phyloP scores from a whole-genome alignment of 148 eudicot species.

The Cornus controversa region DNA sequence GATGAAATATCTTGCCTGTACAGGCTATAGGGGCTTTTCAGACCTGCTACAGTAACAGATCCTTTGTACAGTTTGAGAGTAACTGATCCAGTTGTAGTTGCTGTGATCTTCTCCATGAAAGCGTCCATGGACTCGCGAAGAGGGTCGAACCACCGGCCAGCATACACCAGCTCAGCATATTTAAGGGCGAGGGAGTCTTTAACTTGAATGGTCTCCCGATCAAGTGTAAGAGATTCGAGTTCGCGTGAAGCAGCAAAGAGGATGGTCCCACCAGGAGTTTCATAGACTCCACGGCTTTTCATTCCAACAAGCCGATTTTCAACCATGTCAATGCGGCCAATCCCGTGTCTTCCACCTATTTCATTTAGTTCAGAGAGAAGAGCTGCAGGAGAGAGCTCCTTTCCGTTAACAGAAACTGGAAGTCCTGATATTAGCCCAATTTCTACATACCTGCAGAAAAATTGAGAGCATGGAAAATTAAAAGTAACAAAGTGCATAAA shows the following conservation, averaged over 20 bases:
- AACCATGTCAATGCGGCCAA: constrained; percentile 87
- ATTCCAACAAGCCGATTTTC: constrained; percentile 91
- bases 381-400: constrained; percentile 81
- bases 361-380: constrained; percentile 72
- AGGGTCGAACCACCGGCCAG: constrained; percentile 90
- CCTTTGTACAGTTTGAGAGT: constrained; percentile 82
- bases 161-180: constrained; percentile 85
- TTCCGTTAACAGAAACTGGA: constrained; percentile 80
- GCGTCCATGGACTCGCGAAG: constrained; percentile 80
- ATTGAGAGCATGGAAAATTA: neutral
- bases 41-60: constrained; percentile 52
- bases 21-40: constrained; percentile 70
- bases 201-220: constrained; percentile 71
- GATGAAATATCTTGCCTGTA: constrained; percentile 85
- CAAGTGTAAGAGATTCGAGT: constrained; percentile 84
- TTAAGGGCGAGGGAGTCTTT: constrained; percentile 77
- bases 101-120: constrained; percentile 72
- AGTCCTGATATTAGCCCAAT: constrained; percentile 75
- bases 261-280: constrained; percentile 92
- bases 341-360: constrained; percentile 72
- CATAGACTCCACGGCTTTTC: constrained; percentile 95
- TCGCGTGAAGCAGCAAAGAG: constrained; percentile 67
- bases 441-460: constrained; percentile 58
- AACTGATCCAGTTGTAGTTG: constrained; percentile 85
- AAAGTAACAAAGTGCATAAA: neutral